Evolutionary conservation across 441 rosid genomes (phyloP).

Genomic region (Pelargonium citronellum): DNA sequence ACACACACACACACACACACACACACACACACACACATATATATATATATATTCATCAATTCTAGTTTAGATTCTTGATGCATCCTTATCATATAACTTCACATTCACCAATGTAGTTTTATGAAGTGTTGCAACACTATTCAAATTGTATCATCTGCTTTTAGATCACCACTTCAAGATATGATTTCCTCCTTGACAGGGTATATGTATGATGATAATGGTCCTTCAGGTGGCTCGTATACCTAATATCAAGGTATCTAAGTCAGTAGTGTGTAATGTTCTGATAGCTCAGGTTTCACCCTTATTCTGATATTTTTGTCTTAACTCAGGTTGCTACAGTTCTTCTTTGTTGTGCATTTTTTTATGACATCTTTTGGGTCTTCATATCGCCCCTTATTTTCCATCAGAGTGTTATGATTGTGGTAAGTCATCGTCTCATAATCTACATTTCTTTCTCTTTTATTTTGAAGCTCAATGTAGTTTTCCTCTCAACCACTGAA

Average conservation of each 20-base stretch:
- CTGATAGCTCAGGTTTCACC: not conserved
- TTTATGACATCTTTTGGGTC: constrained; percentile 99
- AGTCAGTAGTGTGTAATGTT: constrained; percentile 18
- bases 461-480: no score
- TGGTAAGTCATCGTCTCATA: constrained; percentile 45
- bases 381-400: constrained; percentile 83
- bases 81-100: not conserved
- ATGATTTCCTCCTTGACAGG: constrained; percentile 43
- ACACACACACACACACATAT: no score
- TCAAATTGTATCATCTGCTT: constrained; percentile 15
- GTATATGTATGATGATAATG: constrained; percentile 95
- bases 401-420: constrained; percentile 95
- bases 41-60: not conserved
- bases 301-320: constrained; percentile 30
- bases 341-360: constrained; percentile 86
- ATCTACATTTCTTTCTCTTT: not conserved
- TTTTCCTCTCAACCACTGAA: not conserved
- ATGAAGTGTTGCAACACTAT: constrained; percentile 2
- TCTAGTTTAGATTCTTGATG: not conserved
- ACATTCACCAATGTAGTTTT: not conserved
- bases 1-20: no score
- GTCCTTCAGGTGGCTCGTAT: constrained; percentile 92
- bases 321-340: constrained; percentile 82
- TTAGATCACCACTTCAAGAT: constrained; percentile 17
- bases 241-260: constrained; percentile 83